Conservation (phyloP, 78 protist species). For the Chrysochromulina tobinii region DNA sequence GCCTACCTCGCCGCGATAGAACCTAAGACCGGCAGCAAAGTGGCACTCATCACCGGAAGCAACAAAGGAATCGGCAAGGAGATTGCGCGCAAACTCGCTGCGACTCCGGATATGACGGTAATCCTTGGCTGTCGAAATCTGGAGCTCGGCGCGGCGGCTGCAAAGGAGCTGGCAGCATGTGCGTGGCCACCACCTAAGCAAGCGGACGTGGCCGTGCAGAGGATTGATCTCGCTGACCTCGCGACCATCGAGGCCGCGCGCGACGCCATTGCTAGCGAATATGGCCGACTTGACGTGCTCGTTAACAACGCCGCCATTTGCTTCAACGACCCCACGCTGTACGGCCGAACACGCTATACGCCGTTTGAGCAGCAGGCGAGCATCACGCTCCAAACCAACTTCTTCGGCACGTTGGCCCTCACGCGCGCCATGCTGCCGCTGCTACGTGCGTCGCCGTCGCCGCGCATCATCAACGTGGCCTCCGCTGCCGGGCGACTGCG, state of each 20-base stretch:
- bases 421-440: constrained; percentile 25
- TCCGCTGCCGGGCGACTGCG: not conserved
- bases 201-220: not conserved
- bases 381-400: not conserved
- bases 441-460: not conserved
- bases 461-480: constrained; percentile 14
- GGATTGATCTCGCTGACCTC: not conserved
- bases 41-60: no score
- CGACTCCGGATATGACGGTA: no score
- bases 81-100: no score
- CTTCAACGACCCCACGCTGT: constrained; percentile 19
- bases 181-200: no score
- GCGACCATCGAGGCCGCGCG: not conserved
- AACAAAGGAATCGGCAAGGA: no score
- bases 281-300: constrained; percentile 3
- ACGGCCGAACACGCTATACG: not conserved
- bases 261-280: not conserved
- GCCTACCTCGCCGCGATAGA: no score
- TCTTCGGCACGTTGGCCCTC: not conserved
- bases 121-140: no score
- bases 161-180: no score
- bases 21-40: no score
- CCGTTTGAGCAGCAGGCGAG: constrained; percentile 24
- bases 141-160: no score
- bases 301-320: constrained; percentile 27